Conservation (phyloP, 768 basidiomycete genomes). For the Tulasnella sp. region DNA sequence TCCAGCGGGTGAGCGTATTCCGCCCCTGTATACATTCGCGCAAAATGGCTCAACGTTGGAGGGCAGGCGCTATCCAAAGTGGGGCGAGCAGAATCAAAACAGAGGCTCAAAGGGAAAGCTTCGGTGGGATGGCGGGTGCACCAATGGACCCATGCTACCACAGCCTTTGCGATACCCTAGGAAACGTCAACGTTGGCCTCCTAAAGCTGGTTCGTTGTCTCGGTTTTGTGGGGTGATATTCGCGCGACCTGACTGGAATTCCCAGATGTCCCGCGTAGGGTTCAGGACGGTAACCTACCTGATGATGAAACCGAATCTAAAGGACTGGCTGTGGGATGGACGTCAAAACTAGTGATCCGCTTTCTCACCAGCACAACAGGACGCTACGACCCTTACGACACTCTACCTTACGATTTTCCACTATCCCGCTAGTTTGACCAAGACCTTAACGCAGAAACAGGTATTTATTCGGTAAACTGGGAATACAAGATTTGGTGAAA, state of each 20-base stretch:
- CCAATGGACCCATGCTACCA: background rate
- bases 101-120: background rate
- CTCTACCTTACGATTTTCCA: too few species aligned
- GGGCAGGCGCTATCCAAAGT: background rate
- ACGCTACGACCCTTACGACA: too few species aligned
- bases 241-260: background rate
- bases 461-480: too few species aligned
- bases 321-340: conserved; percentile 14
- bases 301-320: background rate
- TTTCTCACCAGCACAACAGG: too few species aligned
- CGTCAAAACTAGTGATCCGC: too few species aligned
- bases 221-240: background rate
- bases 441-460: too few species aligned
- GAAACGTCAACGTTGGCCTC: background rate
- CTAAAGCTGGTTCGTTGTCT: background rate
- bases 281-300: background rate
- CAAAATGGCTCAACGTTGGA: background rate
- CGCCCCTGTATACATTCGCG: background rate
- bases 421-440: too few species aligned
- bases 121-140: background rate
- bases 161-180: background rate
- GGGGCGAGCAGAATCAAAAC: background rate
- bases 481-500: too few species aligned
- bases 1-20: background rate
- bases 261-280: background rate